Base-by-base conservation (phyloP, 352 stramenopile genomes). In the Phytophthora macrochlamydospora region DNA sequence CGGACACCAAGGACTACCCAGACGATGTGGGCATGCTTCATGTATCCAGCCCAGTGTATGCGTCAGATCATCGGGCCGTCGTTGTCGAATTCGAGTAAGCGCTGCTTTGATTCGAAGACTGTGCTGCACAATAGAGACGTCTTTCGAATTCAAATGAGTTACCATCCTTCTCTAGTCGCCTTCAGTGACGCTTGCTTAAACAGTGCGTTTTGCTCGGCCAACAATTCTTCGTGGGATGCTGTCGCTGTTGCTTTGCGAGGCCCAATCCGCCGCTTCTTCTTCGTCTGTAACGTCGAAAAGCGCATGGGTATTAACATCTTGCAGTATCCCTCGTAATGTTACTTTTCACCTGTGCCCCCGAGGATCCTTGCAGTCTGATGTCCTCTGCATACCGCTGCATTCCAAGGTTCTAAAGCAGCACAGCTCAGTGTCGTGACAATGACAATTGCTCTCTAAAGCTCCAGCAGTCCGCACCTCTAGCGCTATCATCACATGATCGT, bases 1-100 rank as follows among this genome's bases (percentile, higher is more conserved):
- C 74, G 8, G 86, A 93, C 56, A 95, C 89, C 2, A 72, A 74
- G 18, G 28, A 62, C 29, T 85, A 82, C 45, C 83, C 75, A 1
- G 60, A 73, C 4, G 73, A 93, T 64, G 81, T 93, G 0, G 88
- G 89, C 12, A 94, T 97, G 87, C 78, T 94, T 44, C 62, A 94
- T 51, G 31, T 35, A 8, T 69, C 75, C n/a, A 94, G 86, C n/a
- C 87, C 84, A 2, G 66, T 97, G 29, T 97, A 93, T 66, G 85
- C 83, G 3, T 96, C 88, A 12, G 90, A 97, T 55, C 90, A 97
- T 69, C 87, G 88, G 35, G 90, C 77, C 28, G 79, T 97, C 35
- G 71, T 97, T 29, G 83, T 81, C 2, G 79, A 91, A 62, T 90
- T 96, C 48, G 40, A 63, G 43, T 77, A 57, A 77, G 14, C 18